phyloP scores from a whole-genome alignment of 2,329 filamentous ascomycete genomes.

The Exophiala mesophila region DNA sequence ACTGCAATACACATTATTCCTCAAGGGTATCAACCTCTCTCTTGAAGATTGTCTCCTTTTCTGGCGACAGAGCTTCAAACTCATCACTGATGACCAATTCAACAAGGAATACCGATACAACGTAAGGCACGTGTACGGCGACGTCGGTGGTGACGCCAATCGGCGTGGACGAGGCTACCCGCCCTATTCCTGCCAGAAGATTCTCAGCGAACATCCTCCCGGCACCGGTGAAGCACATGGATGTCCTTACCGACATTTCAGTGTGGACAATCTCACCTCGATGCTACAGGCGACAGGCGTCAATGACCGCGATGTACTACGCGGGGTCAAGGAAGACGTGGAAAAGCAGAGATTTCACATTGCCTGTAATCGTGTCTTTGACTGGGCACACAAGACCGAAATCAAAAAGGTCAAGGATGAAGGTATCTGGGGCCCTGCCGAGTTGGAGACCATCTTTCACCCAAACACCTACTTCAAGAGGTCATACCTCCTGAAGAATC shows the following conservation, averaged over 20 bases:
- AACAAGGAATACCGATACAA: constrained; percentile 98
- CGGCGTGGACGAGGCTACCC: constrained; percentile 81
- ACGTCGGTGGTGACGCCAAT: constrained; percentile 89
- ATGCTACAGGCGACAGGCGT: constrained; percentile 77
- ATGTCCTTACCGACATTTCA: constrained; percentile 95
- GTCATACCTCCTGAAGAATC: constrained; percentile 80
- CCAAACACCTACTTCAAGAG: constrained; percentile 98
- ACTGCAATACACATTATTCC: constrained; percentile 90
- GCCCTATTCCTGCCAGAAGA: constrained; percentile 91
- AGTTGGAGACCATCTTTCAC: constrained; percentile 92
- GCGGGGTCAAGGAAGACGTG: constrained; percentile 82
- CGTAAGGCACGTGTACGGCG: constrained; percentile 87
- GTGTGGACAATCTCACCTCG: constrained; percentile 73
- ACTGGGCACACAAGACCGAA: constrained; percentile 73
- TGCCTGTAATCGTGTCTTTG: constrained; percentile 94
- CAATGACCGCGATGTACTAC: constrained; percentile 68
- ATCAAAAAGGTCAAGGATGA: constrained; percentile 73
- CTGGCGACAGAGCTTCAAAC: constrained; percentile 81
- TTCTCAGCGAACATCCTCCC: constrained; percentile 81
- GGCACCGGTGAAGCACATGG: constrained; percentile 85
- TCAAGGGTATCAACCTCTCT: constrained; percentile 89
- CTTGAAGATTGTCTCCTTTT: constrained; percentile 90
- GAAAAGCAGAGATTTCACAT: constrained; percentile 86
- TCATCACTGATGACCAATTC: constrained; percentile 88
- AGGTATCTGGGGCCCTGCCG: constrained; percentile 63